phyloP scores from a whole-genome alignment of 768 basidiomycete species.

The Pisolithus marmoratus region DNA sequence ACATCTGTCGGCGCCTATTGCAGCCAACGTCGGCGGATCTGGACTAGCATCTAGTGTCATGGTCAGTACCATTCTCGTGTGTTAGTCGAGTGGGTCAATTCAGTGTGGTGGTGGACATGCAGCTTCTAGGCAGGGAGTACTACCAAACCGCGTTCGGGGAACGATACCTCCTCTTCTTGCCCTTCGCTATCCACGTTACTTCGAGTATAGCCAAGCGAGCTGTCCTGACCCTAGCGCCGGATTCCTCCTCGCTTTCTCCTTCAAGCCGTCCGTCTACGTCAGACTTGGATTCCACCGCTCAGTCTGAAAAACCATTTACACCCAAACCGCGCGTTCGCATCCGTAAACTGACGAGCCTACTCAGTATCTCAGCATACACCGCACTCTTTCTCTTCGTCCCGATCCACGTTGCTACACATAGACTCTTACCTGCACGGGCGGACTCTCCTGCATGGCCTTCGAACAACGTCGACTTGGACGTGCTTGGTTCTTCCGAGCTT shows the following conservation, averaged over 20 bases:
- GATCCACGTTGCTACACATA: conserved; percentile 42
- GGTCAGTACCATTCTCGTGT: conserved; percentile 58
- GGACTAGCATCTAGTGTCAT: conserved; percentile 64
- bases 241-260: neutral
- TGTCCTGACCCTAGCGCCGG: neutral
- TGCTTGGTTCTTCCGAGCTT: conserved; percentile 66
- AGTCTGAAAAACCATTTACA: neutral
- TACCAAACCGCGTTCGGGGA: conserved; percentile 74
- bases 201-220: neutral
- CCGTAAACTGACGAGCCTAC: no score
- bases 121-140: conserved; percentile 83
- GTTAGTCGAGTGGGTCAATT: no score
- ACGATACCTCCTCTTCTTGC: conserved; percentile 59
- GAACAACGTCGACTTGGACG: neutral
- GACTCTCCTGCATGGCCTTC: conserved; percentile 28
- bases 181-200: conserved; percentile 35
- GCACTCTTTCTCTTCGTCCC: conserved; percentile 40
- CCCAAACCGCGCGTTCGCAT: conserved; percentile 38
- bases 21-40: conserved; percentile 69
- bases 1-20: conserved; percentile 68
- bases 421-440: conserved; percentile 45
- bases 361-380: conserved; percentile 57
- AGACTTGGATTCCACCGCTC: neutral
- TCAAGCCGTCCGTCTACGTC: neutral
- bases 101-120: neutral